Conservation (phyloP, 2,329 filamentous ascomycete genomes). For the Venturia pyrina region DNA sequence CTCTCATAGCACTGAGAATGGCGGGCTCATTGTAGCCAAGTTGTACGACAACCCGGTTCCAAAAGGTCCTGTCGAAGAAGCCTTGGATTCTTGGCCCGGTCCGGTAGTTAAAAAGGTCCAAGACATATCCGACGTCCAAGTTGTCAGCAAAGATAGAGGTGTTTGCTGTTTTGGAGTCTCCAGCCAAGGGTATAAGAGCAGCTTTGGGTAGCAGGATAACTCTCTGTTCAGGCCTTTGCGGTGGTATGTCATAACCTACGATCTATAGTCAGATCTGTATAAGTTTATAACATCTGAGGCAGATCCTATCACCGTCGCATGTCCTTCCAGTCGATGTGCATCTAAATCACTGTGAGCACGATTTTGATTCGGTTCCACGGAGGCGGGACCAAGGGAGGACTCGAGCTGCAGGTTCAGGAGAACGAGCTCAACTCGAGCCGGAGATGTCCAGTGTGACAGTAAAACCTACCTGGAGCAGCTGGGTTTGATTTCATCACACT, state of each 20-base stretch:
- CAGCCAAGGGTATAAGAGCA: background rate
- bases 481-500: conserved; percentile 10
- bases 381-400: background rate
- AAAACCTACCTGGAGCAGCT: conserved; percentile 4
- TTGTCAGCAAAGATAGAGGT: background rate
- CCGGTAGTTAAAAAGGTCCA: conserved; percentile 1
- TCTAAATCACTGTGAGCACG: conserved; percentile 3
- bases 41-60: conserved; percentile 7
- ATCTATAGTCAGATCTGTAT: background rate
- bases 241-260: background rate
- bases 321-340: conserved; percentile 10
- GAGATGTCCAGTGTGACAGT: no score
- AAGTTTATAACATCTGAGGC: background rate
- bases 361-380: background rate
- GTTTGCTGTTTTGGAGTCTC: background rate
- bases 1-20: conserved; percentile 2
- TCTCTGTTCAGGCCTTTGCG: background rate
- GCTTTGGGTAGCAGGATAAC: background rate
- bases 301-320: conserved; percentile 5
- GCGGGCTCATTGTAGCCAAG: conserved; percentile 10
- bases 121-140: background rate
- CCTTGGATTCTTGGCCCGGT: conserved; percentile 8
- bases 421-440: no score
- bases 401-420: conserved; percentile 3
- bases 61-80: conserved; percentile 6